These are phyloP conservation scores for Ganoderma lucidum DNA, from an alignment of 1,284 basidiomycete genomes.

Conservation along the genomic window DNA sequence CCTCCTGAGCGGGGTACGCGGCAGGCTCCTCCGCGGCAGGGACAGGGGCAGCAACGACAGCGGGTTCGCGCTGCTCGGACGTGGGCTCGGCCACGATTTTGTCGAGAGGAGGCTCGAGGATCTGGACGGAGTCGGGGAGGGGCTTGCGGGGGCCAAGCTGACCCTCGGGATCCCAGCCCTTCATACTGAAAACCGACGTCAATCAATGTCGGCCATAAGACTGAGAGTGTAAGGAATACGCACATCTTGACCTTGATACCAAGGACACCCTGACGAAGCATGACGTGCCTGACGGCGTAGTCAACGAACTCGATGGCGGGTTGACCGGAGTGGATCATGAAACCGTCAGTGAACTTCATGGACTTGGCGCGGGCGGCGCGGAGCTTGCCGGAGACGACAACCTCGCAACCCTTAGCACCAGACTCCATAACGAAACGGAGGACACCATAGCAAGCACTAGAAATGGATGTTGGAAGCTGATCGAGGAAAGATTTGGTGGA, in stretches of 20 bases:
- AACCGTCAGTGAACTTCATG: slow-evolving; percentile 99
- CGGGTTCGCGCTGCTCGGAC: slow-evolving; percentile 81
- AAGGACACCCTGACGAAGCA: slow-evolving; percentile 98
- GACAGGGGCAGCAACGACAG: slow-evolving; percentile 55
- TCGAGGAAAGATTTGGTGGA: background rate
- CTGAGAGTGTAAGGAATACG: slow-evolving; percentile 39
- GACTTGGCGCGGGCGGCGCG: slow-evolving; percentile 99
- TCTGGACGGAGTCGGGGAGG: slow-evolving; percentile 95
- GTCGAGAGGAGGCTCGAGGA: slow-evolving; percentile 86
- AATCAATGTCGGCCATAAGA: slow-evolving; percentile 1
- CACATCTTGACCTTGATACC: slow-evolving; percentile 99
- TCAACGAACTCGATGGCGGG: slow-evolving; percentile 97
- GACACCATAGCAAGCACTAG: slow-evolving; percentile 99
- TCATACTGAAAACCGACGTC: slow-evolving; percentile 75
- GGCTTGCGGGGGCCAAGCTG: slow-evolving; percentile 91
- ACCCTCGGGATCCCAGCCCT: slow-evolving; percentile 94
- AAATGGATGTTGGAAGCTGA: background rate
- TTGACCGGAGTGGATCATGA: slow-evolving; percentile 99
- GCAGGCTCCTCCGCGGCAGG: slow-evolving; percentile 61
- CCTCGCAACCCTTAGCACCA: slow-evolving; percentile 99
- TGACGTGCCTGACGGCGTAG: slow-evolving; percentile 97
- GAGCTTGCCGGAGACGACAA: slow-evolving; percentile 99
- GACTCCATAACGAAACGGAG: slow-evolving; percentile 99
- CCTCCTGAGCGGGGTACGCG: slow-evolving; percentile 47
- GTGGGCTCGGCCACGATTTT: slow-evolving; percentile 82